These are phyloP conservation scores for Xylaria sp. DNA, from an alignment of 495 filamentous ascomycete species.

Conservation along the genomic window DNA sequence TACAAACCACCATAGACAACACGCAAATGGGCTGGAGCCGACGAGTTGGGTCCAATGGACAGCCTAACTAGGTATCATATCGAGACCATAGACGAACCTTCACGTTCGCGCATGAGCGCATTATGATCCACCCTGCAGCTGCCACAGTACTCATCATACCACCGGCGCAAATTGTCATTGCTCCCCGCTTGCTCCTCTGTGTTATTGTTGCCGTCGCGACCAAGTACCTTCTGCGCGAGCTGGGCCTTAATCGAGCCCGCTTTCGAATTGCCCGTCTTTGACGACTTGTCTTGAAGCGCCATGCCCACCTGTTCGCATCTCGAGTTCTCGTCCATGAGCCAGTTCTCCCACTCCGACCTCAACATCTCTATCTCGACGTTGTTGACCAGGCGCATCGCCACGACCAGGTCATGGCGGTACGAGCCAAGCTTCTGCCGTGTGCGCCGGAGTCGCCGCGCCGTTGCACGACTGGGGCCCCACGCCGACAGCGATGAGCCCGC, in stretches of 20 bases:
- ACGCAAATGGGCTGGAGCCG: too few relatives aligned
- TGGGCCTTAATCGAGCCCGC: conserved; percentile 26
- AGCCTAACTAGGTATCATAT: not conserved
- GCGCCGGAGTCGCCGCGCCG: conserved; percentile 70
- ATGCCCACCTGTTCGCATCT: conserved; percentile 70
- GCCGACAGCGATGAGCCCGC: conserved; percentile 48
- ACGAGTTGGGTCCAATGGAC: not conserved
- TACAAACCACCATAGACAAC: too few relatives aligned
- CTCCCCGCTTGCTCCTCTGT: conserved; percentile 40
- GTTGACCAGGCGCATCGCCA: conserved; percentile 90
- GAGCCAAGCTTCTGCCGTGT: conserved; percentile 81
- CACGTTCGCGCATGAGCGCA: conserved; percentile 38
- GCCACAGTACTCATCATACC: conserved; percentile 76
- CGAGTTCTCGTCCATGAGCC: conserved; percentile 74
- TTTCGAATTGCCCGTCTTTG: conserved; percentile 36
- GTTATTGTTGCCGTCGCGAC: conserved; percentile 30
- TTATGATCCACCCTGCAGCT: conserved; percentile 71
- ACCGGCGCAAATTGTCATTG: conserved; percentile 61
- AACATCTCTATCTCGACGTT: conserved; percentile 85
- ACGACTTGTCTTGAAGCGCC: conserved; percentile 45
- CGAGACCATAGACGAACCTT: conserved; percentile 31
- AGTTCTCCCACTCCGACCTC: conserved; percentile 87
- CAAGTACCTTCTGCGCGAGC: conserved; percentile 35
- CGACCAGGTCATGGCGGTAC: conserved; percentile 90
- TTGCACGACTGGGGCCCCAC: conserved; percentile 60